Evolutionary conservation across 2,329 filamentous ascomycete species (phyloP).

Genomic region (Trichoderma arundinaceum): DNA sequence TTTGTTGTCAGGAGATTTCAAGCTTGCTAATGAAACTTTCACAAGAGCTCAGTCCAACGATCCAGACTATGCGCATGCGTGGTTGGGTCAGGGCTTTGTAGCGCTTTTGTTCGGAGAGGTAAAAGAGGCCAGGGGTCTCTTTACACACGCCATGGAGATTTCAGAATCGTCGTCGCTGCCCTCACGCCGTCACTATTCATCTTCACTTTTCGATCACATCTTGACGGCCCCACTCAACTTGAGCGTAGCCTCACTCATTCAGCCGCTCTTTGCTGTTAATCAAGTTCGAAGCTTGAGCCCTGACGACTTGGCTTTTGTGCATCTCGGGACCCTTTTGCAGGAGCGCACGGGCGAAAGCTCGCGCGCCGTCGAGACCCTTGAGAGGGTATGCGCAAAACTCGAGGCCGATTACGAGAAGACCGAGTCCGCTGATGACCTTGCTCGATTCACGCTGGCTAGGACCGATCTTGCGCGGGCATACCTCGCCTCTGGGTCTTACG

Average conservation of each 20-base stretch:
- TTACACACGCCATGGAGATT: slow-evolving; percentile 94
- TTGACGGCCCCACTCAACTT: slow-evolving; percentile 59
- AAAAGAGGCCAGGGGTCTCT: slow-evolving; percentile 80
- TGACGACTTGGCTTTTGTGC: slow-evolving; percentile 72
- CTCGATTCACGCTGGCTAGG: slow-evolving; percentile 80
- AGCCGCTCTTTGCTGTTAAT: slow-evolving; percentile 85
- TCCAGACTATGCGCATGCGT: slow-evolving; percentile 90
- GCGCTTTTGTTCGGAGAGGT: slow-evolving; percentile 76
- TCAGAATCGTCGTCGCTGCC: slow-evolving; percentile 76
- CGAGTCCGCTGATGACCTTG: slow-evolving; percentile 76
- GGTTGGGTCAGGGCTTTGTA: slow-evolving; percentile 90
- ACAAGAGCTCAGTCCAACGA: slow-evolving; percentile 91
- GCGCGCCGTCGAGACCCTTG: slow-evolving; percentile 67
- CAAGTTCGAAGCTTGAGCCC: slow-evolving; percentile 78
- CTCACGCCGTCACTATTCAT: slow-evolving; percentile 77
- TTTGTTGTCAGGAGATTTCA: slow-evolving; percentile 78
- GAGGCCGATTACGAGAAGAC: slow-evolving; percentile 85
- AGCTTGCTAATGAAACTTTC: slow-evolving; percentile 89
- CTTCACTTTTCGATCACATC: slow-evolving; percentile 83
- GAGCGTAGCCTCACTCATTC: slow-evolving; percentile 70
- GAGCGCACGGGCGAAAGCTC: slow-evolving; percentile 76
- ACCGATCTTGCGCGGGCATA: slow-evolving; percentile 85
- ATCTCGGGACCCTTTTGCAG: slow-evolving; percentile 79
- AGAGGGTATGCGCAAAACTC: slow-evolving; percentile 68
- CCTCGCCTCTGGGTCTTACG: slow-evolving; percentile 70